Percentiles rank a stretch among this genome's conserved stretches.
Evolutionary conservation across 1,139 yeast species (phyloP).

Genomic region (Fermentozyma sake): DNA sequence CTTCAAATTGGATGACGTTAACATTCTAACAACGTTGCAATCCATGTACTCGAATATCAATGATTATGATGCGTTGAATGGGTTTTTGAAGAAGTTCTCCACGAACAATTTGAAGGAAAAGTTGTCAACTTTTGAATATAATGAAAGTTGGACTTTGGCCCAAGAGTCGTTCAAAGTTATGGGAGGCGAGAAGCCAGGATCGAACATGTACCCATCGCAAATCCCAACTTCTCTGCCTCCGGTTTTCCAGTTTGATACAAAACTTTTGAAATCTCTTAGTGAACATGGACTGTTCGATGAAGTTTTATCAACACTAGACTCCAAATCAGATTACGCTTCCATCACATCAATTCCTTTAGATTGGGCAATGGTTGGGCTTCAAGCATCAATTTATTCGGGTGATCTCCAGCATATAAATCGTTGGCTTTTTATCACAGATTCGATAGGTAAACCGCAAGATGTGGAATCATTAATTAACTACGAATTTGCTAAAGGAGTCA

Average conservation of each 20-base stretch:
- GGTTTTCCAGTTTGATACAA: constrained; percentile 30
- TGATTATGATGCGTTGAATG: constrained; percentile 88
- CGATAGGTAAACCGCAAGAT: constrained; percentile 39
- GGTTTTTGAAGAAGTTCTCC: constrained; percentile 72
- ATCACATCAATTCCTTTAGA: constrained; percentile 34
- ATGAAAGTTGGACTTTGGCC: constrained; percentile 84
- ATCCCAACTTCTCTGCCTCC: too few relatives aligned
- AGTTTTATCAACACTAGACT: constrained; percentile 31
- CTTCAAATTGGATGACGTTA: constrained; percentile 25
- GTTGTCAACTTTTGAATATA: constrained; percentile 74
- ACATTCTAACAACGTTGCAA: constrained; percentile 55
- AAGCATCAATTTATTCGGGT: constrained; percentile 70
- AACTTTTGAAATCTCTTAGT: constrained; percentile 33
- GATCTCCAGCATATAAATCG: constrained; percentile 44
- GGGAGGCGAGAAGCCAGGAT: constrained; percentile 34
- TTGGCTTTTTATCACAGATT: constrained; percentile 48
- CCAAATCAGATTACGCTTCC: constrained; percentile 22
- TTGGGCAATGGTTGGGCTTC: constrained; percentile 66
- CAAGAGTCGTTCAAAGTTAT: constrained; percentile 79
- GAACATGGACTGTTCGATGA: constrained; percentile 43
- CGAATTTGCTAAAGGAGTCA: constrained; percentile 60
- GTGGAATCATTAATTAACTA: constrained; percentile 56
- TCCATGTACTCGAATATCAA: constrained; percentile 81
- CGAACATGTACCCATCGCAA: too few relatives aligned
- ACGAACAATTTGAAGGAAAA: constrained; percentile 67